Evolutionary conservation across 2,329 filamentous ascomycete species (phyloP).

Genomic region (Beauveria australis): DNA sequence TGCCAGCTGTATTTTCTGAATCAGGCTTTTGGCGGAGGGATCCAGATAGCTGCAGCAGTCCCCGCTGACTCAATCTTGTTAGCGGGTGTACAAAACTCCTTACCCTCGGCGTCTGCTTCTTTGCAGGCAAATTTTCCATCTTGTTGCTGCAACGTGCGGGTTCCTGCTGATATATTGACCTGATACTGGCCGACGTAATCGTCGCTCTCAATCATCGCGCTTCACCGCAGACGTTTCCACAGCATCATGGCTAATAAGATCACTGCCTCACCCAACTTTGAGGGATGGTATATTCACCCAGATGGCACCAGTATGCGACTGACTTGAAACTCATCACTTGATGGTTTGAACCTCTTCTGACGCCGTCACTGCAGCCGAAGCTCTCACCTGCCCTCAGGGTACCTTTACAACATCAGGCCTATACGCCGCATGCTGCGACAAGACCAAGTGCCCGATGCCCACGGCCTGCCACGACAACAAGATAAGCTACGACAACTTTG

Average conservation of each 20-base stretch:
- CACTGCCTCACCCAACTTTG: constrained; percentile 7
- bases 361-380: not conserved
- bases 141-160: not conserved
- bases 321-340: not conserved
- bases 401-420: constrained; percentile 2
- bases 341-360: not conserved
- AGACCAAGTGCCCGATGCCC: constrained; percentile 3
- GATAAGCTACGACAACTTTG: constrained; percentile 3
- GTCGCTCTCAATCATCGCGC: not conserved
- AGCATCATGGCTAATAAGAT: not conserved
- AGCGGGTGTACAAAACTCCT: not conserved
- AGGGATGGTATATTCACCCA: constrained; percentile 7
- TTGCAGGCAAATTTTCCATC: not conserved
- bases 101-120: not conserved
- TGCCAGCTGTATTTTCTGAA: not conserved
- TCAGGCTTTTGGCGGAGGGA: not conserved
- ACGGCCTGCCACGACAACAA: constrained; percentile 6
- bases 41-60: constrained; percentile 1
- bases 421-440: constrained; percentile 3
- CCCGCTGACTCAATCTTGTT: not conserved
- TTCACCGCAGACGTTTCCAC: not conserved
- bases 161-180: not conserved
- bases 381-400: constrained; percentile 7
- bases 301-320: constrained; percentile 4
- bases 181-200: not conserved